Percentiles rank a stretch among this genome's conserved stretches.
phyloP scores from a whole-genome alignment of 2,329 filamentous ascomycete species.

The Penicillium occitanis region DNA sequence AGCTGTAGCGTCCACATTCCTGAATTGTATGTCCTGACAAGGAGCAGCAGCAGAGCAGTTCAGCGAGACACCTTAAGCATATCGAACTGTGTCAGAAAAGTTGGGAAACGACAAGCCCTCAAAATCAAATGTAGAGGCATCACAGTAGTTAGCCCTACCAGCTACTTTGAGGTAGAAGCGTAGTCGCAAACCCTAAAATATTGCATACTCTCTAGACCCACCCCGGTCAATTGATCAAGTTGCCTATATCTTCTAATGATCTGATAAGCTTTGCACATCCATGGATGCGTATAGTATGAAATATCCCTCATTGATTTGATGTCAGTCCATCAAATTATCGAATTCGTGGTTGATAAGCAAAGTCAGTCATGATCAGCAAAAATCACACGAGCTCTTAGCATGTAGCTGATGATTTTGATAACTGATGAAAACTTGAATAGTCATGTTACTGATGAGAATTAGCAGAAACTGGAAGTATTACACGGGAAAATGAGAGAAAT shows the following conservation, averaged over 20 bases:
- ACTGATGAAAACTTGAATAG: background rate
- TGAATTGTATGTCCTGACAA: no score
- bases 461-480: background rate
- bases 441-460: background rate
- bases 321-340: background rate
- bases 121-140: no score
- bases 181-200: background rate
- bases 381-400: background rate
- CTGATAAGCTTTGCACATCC: background rate
- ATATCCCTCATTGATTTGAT: background rate
- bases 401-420: background rate
- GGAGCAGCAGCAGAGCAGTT: no score
- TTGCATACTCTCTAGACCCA: background rate
- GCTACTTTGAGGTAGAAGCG: no score
- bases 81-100: no score
- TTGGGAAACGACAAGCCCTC: no score
- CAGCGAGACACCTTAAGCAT: no score
- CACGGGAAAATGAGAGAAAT: no score
- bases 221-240: background rate
- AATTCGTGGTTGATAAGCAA: background rate
- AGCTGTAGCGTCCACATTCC: no score
- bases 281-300: background rate
- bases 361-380: background rate
- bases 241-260: background rate
- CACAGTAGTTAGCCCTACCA: no score